A percentile compares a stretch with the other conserved stretches of the same genome.
These are phyloP conservation scores for Lachnellula cervina DNA, from an alignment of 2,329 filamentous ascomycete genomes.

Conservation along the genomic window DNA sequence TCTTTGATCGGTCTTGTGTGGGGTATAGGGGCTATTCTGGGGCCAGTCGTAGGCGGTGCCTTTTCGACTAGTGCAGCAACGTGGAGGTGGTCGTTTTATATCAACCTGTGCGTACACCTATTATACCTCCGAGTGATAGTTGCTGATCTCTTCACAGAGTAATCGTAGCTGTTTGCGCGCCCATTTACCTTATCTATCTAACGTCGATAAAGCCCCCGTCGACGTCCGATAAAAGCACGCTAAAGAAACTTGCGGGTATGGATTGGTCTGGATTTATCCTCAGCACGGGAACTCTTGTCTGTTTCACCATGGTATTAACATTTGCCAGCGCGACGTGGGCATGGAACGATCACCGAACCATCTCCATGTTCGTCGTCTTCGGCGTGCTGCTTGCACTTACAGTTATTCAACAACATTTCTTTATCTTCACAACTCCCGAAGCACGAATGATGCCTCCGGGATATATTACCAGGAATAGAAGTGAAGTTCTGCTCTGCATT, in stretches of 20 bases:
- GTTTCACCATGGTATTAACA: constrained; percentile 42
- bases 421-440: constrained; percentile 39
- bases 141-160: constrained; percentile 33
- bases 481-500: constrained; percentile 40
- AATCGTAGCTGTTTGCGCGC: constrained; percentile 37
- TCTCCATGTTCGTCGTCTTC: constrained; percentile 45
- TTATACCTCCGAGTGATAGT: background rate
- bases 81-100: constrained; percentile 34
- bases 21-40: constrained; percentile 37
- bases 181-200: constrained; percentile 38
- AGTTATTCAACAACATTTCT: constrained; percentile 41
- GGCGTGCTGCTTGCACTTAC: constrained; percentile 41
- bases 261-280: constrained; percentile 44
- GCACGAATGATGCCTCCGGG: constrained; percentile 41
- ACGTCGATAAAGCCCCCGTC: constrained; percentile 7
- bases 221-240: background rate
- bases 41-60: constrained; percentile 34
- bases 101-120: constrained; percentile 20
- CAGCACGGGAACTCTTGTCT: constrained; percentile 37
- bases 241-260: constrained; percentile 28
- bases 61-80: constrained; percentile 31
- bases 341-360: constrained; percentile 43
- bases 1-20: constrained; percentile 29
- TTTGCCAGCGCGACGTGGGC: constrained; percentile 46
- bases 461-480: constrained; percentile 36